Evolutionary conservation across 169 alveolate genomes (phyloP), one percentile per base, ranked within the genome.

Genomic region (Plasmodium adleri): DNA sequence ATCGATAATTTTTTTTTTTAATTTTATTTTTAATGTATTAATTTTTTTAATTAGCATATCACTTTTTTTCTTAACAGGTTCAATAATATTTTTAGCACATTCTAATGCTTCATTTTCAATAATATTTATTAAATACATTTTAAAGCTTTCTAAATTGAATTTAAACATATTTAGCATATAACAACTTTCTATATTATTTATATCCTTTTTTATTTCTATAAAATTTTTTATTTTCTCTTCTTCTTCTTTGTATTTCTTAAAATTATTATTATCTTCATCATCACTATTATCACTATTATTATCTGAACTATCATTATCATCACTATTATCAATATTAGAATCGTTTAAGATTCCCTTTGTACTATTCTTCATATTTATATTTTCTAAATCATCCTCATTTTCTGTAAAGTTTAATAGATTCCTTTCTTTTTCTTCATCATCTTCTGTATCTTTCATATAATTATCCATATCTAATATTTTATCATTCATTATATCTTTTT

Each of bases 61-160:
- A 64, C 92, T 86, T 62, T 71, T 86, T 59, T 59, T 72, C 68
- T 54, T 86, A 7, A 86, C 70, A 45, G 92, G 92, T 49, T 71
- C 58, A 15, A 86, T 86, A 39, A 86, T 54, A 47, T 60, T 86
- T 26, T 86, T 86, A 10, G 87, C 92, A 72, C 92, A 71, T 63
- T 86, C 71, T 62, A 86, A 60, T 12, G 92, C 75, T 59, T 86
- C 87, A 62, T 86, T 72, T 72, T 86, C 92, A 17, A 86, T 71
- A 12, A 72, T 59, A 49, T 72, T 70, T 26, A 86, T 62, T 67
- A 86, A 49, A 39, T 72, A 86, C 87, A 86, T 86, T 26, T 86
- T 86, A 54, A 86, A 86, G 22, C 71, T 86, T 63, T 86, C 92
- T 47, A 86, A 56, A 73, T 86, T 86, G 24, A 86, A 66, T 64